Percentiles rank a stretch among this genome's conserved stretches.
phyloP scores from a whole-genome alignment of 805 yeast species.

The Barnettozyma californica region DNA sequence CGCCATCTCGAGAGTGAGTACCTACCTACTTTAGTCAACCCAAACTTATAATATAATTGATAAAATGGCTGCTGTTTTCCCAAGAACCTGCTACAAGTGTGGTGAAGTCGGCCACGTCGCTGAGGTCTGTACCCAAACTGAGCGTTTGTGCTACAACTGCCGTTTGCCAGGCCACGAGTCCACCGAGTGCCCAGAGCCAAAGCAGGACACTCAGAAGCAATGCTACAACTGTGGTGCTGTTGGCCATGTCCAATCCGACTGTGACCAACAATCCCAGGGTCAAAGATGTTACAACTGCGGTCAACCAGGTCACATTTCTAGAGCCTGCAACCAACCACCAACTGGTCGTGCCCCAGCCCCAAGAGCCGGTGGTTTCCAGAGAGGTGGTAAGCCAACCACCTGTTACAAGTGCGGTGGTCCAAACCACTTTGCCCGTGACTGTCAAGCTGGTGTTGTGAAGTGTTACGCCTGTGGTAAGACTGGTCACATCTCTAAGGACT shows the following conservation, averaged over 20 bases:
- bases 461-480: conserved; percentile 90
- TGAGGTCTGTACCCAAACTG: conserved; percentile 78
- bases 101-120: conserved; percentile 91
- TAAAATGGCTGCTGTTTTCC: conserved; percentile 32
- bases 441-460: conserved; percentile 64
- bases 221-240: conserved; percentile 91
- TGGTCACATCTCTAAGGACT: conserved; percentile 87
- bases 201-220: conserved; percentile 77
- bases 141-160: conserved; percentile 90
- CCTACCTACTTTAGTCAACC: background rate
- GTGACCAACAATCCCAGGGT: conserved; percentile 50
- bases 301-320: conserved; percentile 77
- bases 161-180: conserved; percentile 87
- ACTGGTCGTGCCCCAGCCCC: conserved; percentile 13
- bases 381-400: conserved; percentile 38
- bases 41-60: background rate
- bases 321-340: conserved; percentile 57
- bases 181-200: conserved; percentile 82
- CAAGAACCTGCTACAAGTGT: conserved; percentile 86
- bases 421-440: conserved; percentile 89
- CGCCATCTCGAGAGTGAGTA: background rate
- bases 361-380: conserved; percentile 9
- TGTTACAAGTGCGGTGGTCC: conserved; percentile 93
- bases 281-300: conserved; percentile 79
- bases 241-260: conserved; percentile 85